Base-by-base conservation (phyloP, 1,284 basidiomycete genomes). In the Stygiomarasmius scandens region DNA sequence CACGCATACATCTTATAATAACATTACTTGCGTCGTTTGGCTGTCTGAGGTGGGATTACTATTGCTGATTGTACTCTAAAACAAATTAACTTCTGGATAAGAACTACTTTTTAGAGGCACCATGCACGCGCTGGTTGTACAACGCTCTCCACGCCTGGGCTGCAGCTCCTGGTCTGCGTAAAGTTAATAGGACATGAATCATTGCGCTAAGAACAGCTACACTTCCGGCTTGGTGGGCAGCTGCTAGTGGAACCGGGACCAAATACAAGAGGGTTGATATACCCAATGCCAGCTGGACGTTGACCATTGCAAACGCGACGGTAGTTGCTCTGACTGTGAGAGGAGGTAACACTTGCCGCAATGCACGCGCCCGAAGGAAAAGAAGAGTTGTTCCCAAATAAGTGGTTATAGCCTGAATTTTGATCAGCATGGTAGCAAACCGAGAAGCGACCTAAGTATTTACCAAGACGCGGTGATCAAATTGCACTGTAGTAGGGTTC, bases 401-500 rank as follows among this genome's bases (percentile, higher is more conserved):
- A 0, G 95, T 96, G 0, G 92, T 87, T 47, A 86, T 87, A 14
- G 94, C 92, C 90, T 95, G 63, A 55, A 53, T 16, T 43, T n/a
- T 54, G 22, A 47, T 16, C 8, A 43, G 43, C 12, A 32, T 20
- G 44, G 27, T 22, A n/a, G n/a, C 12, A 25, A n/a, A 24, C 9
- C 32, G 23, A 3, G 50, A 56, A 23, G 58, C 25, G 29, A 22
- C 44, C 19, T 43, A 58, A 54, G 34, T 9, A 71, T 89, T 72
- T 65, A 93, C 95, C 49, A 99, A 81, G 47, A 95, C 80, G 38
- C 97, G 89, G 73, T 99, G 97, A 70, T 99, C 86, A 67, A 98
- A 96, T 72, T 99, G 97, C 9, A 96, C 96, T 0, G 97, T 98
- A 9, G 93, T 96, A 3, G 97, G 97, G 71, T 99, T 99, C 74